Percentiles rank a stretch among this genome's conserved stretches.
Conservation (phyloP, 768 basidiomycete genomes). For the Cystobasidium tubakii region DNA sequence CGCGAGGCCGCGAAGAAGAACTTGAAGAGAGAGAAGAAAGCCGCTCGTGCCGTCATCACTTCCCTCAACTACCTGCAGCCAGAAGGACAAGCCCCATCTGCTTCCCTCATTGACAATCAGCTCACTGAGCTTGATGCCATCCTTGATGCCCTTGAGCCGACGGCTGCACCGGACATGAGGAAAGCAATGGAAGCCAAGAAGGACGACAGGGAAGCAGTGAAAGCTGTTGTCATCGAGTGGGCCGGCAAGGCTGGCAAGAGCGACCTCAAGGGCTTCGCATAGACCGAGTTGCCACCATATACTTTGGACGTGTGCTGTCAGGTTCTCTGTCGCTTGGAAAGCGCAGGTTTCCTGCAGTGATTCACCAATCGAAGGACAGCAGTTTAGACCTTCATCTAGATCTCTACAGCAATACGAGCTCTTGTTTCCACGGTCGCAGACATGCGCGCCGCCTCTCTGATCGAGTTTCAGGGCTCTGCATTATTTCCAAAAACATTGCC, state of each 20-base stretch:
- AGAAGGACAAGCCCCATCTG: slow-evolving; percentile 49
- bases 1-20: slow-evolving; percentile 55
- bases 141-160: slow-evolving; percentile 50
- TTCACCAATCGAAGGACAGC: too few relatives aligned
- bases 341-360: too few relatives aligned
- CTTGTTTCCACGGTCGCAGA: too few relatives aligned
- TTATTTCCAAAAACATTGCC: neutral
- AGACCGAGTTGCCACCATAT: slow-evolving; percentile 18
- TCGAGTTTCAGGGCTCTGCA: neutral
- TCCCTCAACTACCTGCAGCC: slow-evolving; percentile 53
- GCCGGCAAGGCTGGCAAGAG: slow-evolving; percentile 46
- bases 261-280: slow-evolving; percentile 50
- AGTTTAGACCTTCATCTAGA: too few relatives aligned
- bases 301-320: too few relatives aligned
- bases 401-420: too few relatives aligned
- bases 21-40: slow-evolving; percentile 45
- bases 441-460: too few relatives aligned
- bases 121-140: slow-evolving; percentile 52
- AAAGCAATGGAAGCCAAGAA: slow-evolving; percentile 50
- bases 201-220: slow-evolving; percentile 47
- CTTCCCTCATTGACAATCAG: slow-evolving; percentile 50
- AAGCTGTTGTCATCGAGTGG: slow-evolving; percentile 45
- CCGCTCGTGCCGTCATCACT: slow-evolving; percentile 51
- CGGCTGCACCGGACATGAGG: slow-evolving; percentile 51
- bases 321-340: too few relatives aligned